Evolutionary conservation across 2,329 filamentous ascomycete species (phyloP).

Genomic region (Fusarium sp.): DNA sequence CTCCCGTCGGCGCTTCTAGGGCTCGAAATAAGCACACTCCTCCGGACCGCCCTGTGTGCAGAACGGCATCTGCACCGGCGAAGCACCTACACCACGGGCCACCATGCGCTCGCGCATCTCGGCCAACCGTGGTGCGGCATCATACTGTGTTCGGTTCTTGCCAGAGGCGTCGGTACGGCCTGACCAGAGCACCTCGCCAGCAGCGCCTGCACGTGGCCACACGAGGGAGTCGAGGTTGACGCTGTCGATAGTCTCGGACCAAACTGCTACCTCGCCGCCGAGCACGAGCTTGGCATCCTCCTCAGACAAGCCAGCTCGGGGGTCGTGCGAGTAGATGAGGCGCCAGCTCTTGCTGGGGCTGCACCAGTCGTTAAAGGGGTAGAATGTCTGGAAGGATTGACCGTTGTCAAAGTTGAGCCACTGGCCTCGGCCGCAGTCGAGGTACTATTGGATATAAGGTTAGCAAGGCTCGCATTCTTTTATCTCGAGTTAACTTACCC

Average conservation of each 20-base stretch:
- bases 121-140: constrained; percentile 72
- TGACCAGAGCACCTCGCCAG: constrained; percentile 82
- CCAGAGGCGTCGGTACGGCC: constrained; percentile 71
- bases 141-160: constrained; percentile 73
- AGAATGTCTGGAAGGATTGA: constrained; percentile 59
- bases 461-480: constrained; percentile 11
- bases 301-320: constrained; percentile 67
- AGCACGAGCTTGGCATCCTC: constrained; percentile 72
- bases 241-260: constrained; percentile 80
- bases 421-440: constrained; percentile 82
- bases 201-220: constrained; percentile 79
- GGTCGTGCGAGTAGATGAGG: constrained; percentile 81
- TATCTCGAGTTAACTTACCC: constrained; percentile 60
- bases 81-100: constrained; percentile 67
- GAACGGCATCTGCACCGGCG: constrained; percentile 71
- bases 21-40: constrained; percentile 38
- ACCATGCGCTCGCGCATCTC: constrained; percentile 81
- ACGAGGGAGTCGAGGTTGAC: constrained; percentile 77
- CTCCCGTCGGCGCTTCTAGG: constrained; percentile 3
- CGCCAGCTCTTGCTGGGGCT: constrained; percentile 81
- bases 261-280: constrained; percentile 82
- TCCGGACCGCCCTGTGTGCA: constrained; percentile 45
- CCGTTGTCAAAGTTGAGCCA: constrained; percentile 76
- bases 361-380: constrained; percentile 84
- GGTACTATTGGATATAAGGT: constrained; percentile 62